Conservation (phyloP, 495 filamentous ascomycete species). For the Aspergillus nanangensis region DNA sequence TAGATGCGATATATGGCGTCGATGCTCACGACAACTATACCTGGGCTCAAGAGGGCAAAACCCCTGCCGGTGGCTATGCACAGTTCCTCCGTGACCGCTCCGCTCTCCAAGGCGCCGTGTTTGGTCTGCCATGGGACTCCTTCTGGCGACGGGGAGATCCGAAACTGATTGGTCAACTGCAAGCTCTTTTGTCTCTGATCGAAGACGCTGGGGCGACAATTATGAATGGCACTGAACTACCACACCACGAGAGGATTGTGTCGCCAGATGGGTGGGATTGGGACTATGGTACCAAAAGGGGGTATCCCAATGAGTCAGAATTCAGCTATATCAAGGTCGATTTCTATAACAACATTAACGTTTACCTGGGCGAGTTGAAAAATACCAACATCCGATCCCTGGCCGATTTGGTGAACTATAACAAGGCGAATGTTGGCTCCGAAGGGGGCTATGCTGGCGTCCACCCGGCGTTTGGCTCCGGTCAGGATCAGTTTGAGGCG, state of each 20-base stretch:
- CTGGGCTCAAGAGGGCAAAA: constrained; percentile 46
- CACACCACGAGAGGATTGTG: constrained; percentile 55
- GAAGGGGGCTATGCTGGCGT: constrained; percentile 64
- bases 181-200: constrained; percentile 50
- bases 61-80: constrained; percentile 50
- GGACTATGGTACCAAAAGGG: constrained; percentile 61
- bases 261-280: constrained; percentile 65
- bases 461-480: constrained; percentile 62
- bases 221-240: constrained; percentile 66
- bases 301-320: constrained; percentile 64
- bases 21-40: constrained; percentile 59
- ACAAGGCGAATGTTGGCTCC: constrained; percentile 58
- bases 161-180: constrained; percentile 48
- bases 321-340: constrained; percentile 70
- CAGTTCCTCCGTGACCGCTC: constrained; percentile 48
- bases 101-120: constrained; percentile 55
- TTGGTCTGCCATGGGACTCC: constrained; percentile 66
- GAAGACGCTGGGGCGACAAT: constrained; percentile 59
- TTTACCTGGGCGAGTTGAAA: constrained; percentile 59
- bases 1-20: constrained; percentile 63
- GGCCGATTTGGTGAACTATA: constrained; percentile 66
- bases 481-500: constrained; percentile 65
- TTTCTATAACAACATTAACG: constrained; percentile 69
- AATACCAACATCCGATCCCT: constrained; percentile 61
- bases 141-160: constrained; percentile 59